These are phyloP conservation scores for Corymbia calophylla DNA, from an alignment of 441 rosid genomes.

Conservation along the genomic window DNA sequence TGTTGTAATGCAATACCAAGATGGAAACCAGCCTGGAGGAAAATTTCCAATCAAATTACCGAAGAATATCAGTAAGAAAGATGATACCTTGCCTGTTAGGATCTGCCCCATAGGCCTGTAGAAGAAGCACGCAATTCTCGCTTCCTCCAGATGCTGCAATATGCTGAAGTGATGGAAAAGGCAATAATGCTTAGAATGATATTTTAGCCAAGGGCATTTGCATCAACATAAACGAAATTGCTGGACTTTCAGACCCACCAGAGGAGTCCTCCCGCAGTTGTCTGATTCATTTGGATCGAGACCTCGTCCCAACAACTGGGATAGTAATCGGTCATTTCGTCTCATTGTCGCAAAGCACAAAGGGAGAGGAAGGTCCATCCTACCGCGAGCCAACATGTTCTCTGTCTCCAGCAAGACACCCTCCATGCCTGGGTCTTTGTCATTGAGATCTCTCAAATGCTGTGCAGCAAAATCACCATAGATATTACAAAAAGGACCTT, in stretches of 20 bases:
- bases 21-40: too few relatives aligned
- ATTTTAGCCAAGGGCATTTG: not conserved
- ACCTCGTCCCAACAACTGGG: constrained; percentile 51
- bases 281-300: constrained; percentile 73
- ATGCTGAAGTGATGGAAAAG: constrained; percentile 34
- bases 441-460: constrained; percentile 51
- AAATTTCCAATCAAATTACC: not conserved
- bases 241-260: constrained; percentile 27
- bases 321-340: constrained; percentile 49
- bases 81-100: constrained; percentile 55
- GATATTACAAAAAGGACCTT: not conserved
- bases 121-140: constrained; percentile 50
- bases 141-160: constrained; percentile 68
- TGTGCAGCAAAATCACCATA: constrained; percentile 8
- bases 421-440: constrained; percentile 49
- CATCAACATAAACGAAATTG: not conserved
- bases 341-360: constrained; percentile 55
- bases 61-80: not conserved
- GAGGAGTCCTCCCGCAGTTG: constrained; percentile 54
- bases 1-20: too few relatives aligned
- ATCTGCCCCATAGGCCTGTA: constrained; percentile 49
- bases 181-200: not conserved
- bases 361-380: constrained; percentile 69
- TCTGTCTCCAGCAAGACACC: constrained; percentile 52
- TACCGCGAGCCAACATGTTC: constrained; percentile 63